Percentiles rank a stretch among this genome's conserved stretches.
These are phyloP conservation scores for Clonostachys byssicola DNA, from an alignment of 2,329 filamentous ascomycete species.

Conservation along the genomic window DNA sequence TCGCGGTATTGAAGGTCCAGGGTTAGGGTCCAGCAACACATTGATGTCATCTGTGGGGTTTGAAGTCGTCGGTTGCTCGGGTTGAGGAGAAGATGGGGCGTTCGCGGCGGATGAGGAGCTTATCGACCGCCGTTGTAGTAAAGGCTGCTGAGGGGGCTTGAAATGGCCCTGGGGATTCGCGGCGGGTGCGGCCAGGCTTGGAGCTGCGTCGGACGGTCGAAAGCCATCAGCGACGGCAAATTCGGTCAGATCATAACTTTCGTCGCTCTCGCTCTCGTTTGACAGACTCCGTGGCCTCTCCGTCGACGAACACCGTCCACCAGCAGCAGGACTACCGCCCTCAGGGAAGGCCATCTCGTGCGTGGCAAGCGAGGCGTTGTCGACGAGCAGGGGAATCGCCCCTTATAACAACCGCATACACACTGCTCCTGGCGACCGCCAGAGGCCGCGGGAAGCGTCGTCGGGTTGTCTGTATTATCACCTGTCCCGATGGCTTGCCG, in stretches of 20 bases:
- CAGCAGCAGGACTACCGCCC: slow-evolving; percentile 25
- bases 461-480: neutral
- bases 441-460: slow-evolving; percentile 1
- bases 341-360: slow-evolving; percentile 32
- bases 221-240: slow-evolving; percentile 51
- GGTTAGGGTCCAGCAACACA: slow-evolving; percentile 6
- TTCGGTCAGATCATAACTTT: slow-evolving; percentile 43
- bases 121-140: no score
- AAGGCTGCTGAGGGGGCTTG: slow-evolving; percentile 6
- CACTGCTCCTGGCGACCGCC: slow-evolving; percentile 2
- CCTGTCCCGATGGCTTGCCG: no score
- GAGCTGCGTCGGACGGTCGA: slow-evolving; percentile 24
- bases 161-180: slow-evolving; percentile 3
- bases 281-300: slow-evolving; percentile 25
- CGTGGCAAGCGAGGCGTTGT: slow-evolving; percentile 8
- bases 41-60: slow-evolving; percentile 10
- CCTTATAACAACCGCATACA: slow-evolving; percentile 1
- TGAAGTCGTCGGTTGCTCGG: slow-evolving; percentile 7
- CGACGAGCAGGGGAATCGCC: neutral
- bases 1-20: slow-evolving; percentile 18
- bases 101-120: no score
- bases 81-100: slow-evolving; percentile 15
- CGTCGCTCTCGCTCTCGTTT: slow-evolving; percentile 13
- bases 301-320: slow-evolving; percentile 36
- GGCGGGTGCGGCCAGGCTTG: neutral